A percentile compares a stretch with the other conserved stretches of the same genome.
Conservation (phyloP, 1,139 yeast genomes). For the Nematodospora anomalae region DNA sequence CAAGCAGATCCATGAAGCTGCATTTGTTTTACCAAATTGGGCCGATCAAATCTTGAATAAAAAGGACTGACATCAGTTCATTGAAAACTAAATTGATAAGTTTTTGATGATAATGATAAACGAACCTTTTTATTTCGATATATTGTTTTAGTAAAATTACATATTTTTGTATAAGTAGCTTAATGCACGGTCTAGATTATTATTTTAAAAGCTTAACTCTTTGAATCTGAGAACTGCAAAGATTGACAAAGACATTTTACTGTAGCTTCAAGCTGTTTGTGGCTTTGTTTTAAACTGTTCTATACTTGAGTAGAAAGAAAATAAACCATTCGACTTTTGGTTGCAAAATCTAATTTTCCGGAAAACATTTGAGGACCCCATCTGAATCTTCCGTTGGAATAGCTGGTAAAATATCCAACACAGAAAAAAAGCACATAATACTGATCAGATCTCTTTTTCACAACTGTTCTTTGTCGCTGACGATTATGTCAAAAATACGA, state of each 20-base stretch:
- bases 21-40: conserved; percentile 87
- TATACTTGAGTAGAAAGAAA: too few relatives aligned
- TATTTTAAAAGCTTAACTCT: too few relatives aligned
- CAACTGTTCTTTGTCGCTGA: not conserved
- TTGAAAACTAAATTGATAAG: not conserved
- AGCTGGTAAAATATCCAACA: not conserved
- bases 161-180: not conserved
- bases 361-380: too few relatives aligned
- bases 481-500: conserved; percentile 15
- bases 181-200: too few relatives aligned
- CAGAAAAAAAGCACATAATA: not conserved
- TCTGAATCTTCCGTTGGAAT: conserved; percentile 1
- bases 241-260: too few relatives aligned
- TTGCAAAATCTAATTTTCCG: too few relatives aligned
- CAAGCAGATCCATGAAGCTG: conserved; percentile 74
- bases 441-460: too few relatives aligned
- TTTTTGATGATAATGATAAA: conserved; percentile 3
- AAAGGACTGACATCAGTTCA: conserved; percentile 14
- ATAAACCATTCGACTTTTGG: too few relatives aligned
- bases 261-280: too few relatives aligned
- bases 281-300: too few relatives aligned
- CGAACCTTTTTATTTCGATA: not conserved
- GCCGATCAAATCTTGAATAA: conserved; percentile 51
- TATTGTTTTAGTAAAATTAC: not conserved
- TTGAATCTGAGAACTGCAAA: too few relatives aligned